These are phyloP conservation scores for Nakazawaea populi DNA, from an alignment of 805 yeast genomes.

Conservation along the genomic window DNA sequence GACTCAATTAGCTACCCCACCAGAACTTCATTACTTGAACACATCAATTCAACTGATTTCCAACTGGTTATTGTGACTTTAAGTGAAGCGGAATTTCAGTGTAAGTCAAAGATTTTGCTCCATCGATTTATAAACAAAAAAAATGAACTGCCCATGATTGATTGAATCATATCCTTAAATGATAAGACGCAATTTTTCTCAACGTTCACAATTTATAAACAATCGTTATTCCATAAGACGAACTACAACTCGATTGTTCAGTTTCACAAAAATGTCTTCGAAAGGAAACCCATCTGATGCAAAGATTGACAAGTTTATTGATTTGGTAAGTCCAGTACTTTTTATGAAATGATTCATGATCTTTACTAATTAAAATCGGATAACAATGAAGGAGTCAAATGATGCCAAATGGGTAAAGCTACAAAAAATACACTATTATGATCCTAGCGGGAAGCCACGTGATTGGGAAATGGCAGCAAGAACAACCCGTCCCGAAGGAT, in stretches of 20 bases:
- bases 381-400: conserved; percentile 17
- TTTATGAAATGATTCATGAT: not conserved
- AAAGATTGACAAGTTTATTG: conserved; percentile 22
- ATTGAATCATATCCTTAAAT: not conserved
- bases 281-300: conserved; percentile 19
- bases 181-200: not conserved
- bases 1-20: too few species aligned
- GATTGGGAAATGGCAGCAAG: conserved; percentile 92
- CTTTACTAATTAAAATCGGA: not conserved
- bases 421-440: conserved; percentile 61
- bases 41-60: too few species aligned
- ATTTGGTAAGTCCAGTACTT: conserved; percentile 17
- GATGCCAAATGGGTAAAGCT: conserved; percentile 67
- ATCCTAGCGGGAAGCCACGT: conserved; percentile 62
- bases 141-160: too few species aligned
- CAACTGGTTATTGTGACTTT: too few species aligned
- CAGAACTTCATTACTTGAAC: too few species aligned
- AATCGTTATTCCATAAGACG: not conserved
- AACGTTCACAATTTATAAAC: not conserved
- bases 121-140: too few species aligned
- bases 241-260: conserved; percentile 19
- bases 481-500: conserved; percentile 58
- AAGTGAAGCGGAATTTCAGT: too few species aligned
- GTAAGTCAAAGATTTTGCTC: too few species aligned
- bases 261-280: not conserved